Evolutionary conservation across 495 filamentous ascomycete species (phyloP), one percentile per base, ranked within the genome.

Genomic region (Aspergillus asperescens): DNA sequence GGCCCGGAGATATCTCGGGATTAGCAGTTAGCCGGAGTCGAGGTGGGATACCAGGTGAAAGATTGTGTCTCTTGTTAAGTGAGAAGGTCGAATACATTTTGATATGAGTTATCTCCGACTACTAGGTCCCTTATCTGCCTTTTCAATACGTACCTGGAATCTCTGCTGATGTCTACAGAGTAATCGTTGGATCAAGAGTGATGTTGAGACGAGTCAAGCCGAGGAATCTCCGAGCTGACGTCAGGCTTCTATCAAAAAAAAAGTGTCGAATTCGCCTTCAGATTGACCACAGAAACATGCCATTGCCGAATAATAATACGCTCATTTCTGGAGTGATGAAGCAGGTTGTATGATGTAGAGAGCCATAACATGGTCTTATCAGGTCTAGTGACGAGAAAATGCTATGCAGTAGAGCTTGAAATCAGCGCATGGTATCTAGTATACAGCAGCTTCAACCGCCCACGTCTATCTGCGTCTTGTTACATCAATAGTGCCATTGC

Each of bases 151-250:
- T n/a, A n/a, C n/a, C n/a, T n/a, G n/a, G n/a, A n/a, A n/a, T n/a
- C n/a, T n/a, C n/a, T n/a, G n/a, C n/a, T n/a, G n/a, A n/a, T n/a
- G n/a, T n/a, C n/a, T n/a, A n/a, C n/a, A n/a, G n/a, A n/a, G n/a
- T n/a, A n/a, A n/a, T n/a, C n/a, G n/a, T 10, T 24, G 31, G 37
- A 13, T 25, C 40, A 15, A 45, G 13, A 20, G 29, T 44, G 41
- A 44, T 24, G 41, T 44, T n/a, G 28, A 12, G n/a, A 13, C 9
- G 28, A 8, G 27, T 22, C 43, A 32, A 27, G 38, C 63, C 64
- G 64, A 67, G 55, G 43, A 37, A 58, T 37, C 13, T 25, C 64
- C 64, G 64, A 62, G 48, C n/a, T 63, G 64, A 67, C 60, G 64
- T 67, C 61, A 64, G 34, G 12, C 31, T 31, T 29, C 12, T 8